Percentiles rank a stretch among this genome's conserved stretches.
These are phyloP conservation scores for Dactylella cylindrospora DNA, from an alignment of 2,329 filamentous ascomycete species.

Conservation along the genomic window DNA sequence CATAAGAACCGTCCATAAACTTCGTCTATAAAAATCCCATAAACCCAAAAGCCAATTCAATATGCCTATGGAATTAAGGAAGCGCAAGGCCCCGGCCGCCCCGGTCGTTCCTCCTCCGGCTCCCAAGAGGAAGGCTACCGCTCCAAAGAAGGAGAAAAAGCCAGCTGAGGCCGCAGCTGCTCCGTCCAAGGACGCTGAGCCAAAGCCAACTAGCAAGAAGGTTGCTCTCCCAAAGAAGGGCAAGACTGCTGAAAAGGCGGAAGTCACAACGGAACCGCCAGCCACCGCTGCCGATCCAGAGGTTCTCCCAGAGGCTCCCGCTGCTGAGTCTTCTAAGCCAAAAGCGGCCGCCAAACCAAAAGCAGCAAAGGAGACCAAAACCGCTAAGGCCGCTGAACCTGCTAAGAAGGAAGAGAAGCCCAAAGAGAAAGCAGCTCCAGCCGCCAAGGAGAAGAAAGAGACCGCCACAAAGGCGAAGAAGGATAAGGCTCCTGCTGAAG, in stretches of 20 bases:
- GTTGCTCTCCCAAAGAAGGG: conserved; percentile 29
- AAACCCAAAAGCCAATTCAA: conserved; percentile 1
- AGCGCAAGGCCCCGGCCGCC: conserved; percentile 62
- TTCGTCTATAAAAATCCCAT: no score
- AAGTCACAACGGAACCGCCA: conserved; percentile 36
- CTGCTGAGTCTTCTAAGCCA: conserved; percentile 28
- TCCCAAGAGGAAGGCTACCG: conserved; percentile 55
- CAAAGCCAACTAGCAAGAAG: conserved; percentile 12
- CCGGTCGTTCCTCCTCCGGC: conserved; percentile 56
- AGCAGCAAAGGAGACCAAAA: conserved; percentile 10
- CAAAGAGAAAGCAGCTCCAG: conserved; percentile 49
- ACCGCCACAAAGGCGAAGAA: conserved; percentile 4
- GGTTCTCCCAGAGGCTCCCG: conserved; percentile 33
- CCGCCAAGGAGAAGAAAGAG: conserved; percentile 25
- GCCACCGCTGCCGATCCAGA: conserved; percentile 29
- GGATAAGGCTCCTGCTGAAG: conserved; percentile 12
- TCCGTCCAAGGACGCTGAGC: conserved; percentile 19
- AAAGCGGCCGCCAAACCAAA: conserved; percentile 18
- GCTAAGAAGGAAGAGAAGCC: conserved; percentile 50
- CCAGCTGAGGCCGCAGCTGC: conserved; percentile 20
- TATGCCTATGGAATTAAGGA: conserved; percentile 64
- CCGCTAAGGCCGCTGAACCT: conserved; percentile 42
- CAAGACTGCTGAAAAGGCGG: conserved; percentile 37
- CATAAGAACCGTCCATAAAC: no score
- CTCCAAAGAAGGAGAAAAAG: conserved; percentile 46